Evolutionary conservation across 1,139 yeast species (phyloP).

Genomic region (Zhuliangozyma parablackwelliae): DNA sequence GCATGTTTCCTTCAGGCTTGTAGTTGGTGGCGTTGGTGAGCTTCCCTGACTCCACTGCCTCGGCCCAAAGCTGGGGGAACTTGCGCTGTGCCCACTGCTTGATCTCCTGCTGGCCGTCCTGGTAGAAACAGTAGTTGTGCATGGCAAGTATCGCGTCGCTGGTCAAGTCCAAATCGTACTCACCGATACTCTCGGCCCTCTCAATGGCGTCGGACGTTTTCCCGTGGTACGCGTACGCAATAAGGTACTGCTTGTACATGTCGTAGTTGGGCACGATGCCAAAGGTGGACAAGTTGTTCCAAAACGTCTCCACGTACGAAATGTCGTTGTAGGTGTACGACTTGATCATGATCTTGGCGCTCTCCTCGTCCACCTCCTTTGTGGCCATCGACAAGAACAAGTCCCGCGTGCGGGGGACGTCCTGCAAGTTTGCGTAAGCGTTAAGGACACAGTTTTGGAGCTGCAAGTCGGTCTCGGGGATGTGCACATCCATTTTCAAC

Average conservation of each 20-base stretch:
- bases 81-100: conserved; percentile 49
- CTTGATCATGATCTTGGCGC: conserved; percentile 69
- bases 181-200: conserved; percentile 46
- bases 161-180: conserved; percentile 48
- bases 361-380: conserved; percentile 59
- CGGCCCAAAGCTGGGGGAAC: conserved; percentile 46
- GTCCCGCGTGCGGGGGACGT: conserved; percentile 56
- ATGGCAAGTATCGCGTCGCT: conserved; percentile 50
- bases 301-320: conserved; percentile 56
- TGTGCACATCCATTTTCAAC: conserved; percentile 59
- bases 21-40: conserved; percentile 36
- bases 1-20: conserved; percentile 22
- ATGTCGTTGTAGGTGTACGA: conserved; percentile 59
- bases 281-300: conserved; percentile 56
- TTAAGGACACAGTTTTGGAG: conserved; percentile 62
- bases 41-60: conserved; percentile 31
- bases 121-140: conserved; percentile 58
- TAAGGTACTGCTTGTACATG: conserved; percentile 60
- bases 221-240: conserved; percentile 74
- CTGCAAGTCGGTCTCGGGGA: conserved; percentile 52
- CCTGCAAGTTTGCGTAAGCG: conserved; percentile 63
- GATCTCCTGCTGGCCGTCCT: conserved; percentile 43
- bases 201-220: conserved; percentile 54
- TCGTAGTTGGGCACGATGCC: conserved; percentile 51
- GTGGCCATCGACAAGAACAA: conserved; percentile 57